Evolutionary conservation across 2,329 filamentous ascomycete genomes (phyloP), one percentile per base, ranked within the genome.

Genomic region (Fusarium anguioides): DNA sequence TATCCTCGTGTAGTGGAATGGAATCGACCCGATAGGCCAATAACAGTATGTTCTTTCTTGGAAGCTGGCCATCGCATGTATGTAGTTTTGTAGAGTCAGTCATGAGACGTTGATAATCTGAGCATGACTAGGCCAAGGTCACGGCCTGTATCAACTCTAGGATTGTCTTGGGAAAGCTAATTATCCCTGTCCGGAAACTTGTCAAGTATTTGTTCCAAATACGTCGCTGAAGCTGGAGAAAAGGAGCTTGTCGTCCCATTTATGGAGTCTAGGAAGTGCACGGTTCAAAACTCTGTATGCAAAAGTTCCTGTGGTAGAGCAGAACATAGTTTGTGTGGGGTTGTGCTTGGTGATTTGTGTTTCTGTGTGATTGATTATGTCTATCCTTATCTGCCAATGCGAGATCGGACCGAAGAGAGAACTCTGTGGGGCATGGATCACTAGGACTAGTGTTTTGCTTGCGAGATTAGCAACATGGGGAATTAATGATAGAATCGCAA

Each of bases 351-450:
- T 40, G 24, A 23, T 42, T 42, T 45, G 54, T 37, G 54, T 26
- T 41, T 40, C 53, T 47, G 61, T 66, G 49, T 49, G 44, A 55
- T 66, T 58, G 37, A 39, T 41, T 31, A 64, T 52, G 64, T 37
- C 52, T 45, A 64, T 66, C 51, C 35, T 50, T 57, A 68, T 66
- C 59, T 66, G 37, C 23, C 18, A 47, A 21, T 46, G 33, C 53
- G 47, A 64, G 52, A 66, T 68, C 64, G 64, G 64, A 61, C 64
- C 64, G 64, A 68, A 57, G 54, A 65, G 33, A 23, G 14, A 23
- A 37, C 14, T 44, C 27, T 15, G 64, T 68, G 33, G 18, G 49
- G 68, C 49, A 44, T 65, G 60, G 64, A 35, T 37, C 55, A 40
- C 52, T 40, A 39, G 35, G 24, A 31, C 33, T 24, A 10, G 29